Conservation (phyloP, 805 yeast species). For the Yueomyces sinensis region DNA sequence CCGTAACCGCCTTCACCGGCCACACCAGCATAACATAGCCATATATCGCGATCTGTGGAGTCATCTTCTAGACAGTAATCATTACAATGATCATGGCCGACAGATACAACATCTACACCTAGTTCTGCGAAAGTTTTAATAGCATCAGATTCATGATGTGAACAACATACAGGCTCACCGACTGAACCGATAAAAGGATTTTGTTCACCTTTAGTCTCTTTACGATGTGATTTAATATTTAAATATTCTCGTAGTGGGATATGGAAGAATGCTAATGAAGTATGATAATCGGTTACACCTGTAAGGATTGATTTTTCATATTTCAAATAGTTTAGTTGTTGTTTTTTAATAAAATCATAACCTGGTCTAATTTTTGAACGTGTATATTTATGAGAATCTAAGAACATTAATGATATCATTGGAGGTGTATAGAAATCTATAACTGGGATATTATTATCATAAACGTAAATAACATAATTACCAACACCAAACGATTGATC, state of each 20-base stretch:
- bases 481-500: constrained; percentile 62
- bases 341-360: constrained; percentile 73
- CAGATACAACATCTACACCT: constrained; percentile 63
- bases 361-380: constrained; percentile 59
- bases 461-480: constrained; percentile 50
- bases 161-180: constrained; percentile 72
- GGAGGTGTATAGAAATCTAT: constrained; percentile 26
- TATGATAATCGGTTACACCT: constrained; percentile 19
- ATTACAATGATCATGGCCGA: constrained; percentile 94
- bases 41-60: constrained; percentile 28
- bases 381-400: constrained; percentile 72
- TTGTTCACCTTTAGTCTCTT: constrained; percentile 8
- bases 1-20: constrained; percentile 94
- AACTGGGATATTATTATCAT: neutral
- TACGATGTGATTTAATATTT: constrained; percentile 26
- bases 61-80: constrained; percentile 68
- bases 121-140: constrained; percentile 42
- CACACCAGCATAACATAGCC: constrained; percentile 94
- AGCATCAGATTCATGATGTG: constrained; percentile 56
- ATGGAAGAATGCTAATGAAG: constrained; percentile 87
- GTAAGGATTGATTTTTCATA: constrained; percentile 21
- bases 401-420: constrained; percentile 51
- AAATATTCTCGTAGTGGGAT: constrained; percentile 84
- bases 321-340: constrained; percentile 49
- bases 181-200: constrained; percentile 41